Conservation (phyloP, 2,329 filamentous ascomycete species). For the Beauveria sp. region DNA sequence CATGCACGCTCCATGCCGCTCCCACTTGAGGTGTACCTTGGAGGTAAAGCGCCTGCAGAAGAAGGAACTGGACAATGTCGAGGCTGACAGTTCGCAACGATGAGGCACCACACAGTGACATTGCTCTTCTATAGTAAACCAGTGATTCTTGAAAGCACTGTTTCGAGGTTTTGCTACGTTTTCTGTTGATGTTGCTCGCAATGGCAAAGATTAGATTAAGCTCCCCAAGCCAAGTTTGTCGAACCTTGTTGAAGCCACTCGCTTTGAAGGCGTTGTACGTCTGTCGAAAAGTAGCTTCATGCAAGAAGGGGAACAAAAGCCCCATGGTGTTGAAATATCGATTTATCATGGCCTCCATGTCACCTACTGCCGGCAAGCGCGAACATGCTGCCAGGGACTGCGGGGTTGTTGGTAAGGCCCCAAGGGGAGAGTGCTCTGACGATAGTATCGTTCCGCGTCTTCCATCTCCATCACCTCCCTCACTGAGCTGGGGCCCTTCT, state of each 20-base stretch:
- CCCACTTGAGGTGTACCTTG: conserved; percentile 47
- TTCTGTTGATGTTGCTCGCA: conserved; percentile 29
- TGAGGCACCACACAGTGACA: conserved; percentile 34
- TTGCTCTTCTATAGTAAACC: conserved; percentile 36
- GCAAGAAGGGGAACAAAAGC: conserved; percentile 23
- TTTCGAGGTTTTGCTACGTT: conserved; percentile 22
- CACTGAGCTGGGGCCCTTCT: neutral
- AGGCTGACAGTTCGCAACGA: conserved; percentile 34
- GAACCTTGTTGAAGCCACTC: conserved; percentile 24
- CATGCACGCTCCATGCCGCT: conserved; percentile 47
- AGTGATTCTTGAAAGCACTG: conserved; percentile 34
- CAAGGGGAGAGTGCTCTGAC: neutral
- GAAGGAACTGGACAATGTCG: conserved; percentile 41
- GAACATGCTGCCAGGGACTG: neutral
- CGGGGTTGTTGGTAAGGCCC: conserved; percentile 1
- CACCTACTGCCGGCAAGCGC: conserved; percentile 14
- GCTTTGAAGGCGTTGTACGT: conserved; percentile 15
- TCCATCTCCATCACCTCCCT: neutral
- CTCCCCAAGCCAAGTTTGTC: conserved; percentile 42
- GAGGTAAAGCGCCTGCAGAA: conserved; percentile 43
- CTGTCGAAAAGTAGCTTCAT: conserved; percentile 20
- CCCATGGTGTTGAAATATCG: conserved; percentile 23
- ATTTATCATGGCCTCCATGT: conserved; percentile 16
- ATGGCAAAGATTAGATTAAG: conserved; percentile 44
- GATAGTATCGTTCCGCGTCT: neutral